Base-by-base conservation (phyloP, 106 monocot genomes). In the Triglochin maritima region DNA sequence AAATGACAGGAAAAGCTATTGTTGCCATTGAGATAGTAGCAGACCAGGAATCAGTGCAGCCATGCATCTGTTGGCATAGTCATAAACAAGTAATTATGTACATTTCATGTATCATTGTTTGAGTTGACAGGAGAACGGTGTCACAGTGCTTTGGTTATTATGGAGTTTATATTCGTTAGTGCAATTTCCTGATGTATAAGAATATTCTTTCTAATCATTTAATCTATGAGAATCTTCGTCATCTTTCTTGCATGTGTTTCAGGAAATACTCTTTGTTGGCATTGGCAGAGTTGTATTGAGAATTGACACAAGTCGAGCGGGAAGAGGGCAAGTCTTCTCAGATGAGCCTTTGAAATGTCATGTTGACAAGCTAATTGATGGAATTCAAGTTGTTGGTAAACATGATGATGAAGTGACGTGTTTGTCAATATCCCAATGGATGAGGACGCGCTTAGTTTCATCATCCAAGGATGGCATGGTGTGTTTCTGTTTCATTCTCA, bases 371-470 rank as follows among this genome's bases (percentile, higher is more conserved):
- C 69, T 83, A 50, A 72, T 79, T 67, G 86, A 89, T 65, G 98
- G 98, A 42, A 73, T 99, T 44, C 84, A 86, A 10, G 58, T 86
- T 67, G 75, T 92, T 77, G 98, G 98, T 53, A 86, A 82, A 79
- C 98, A 99, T 79, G 98, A 92, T 79, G 86, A 61, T 15, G 98
- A 92, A 50, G 71, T 99, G 14, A 99, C 98, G 53, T 88, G 88
- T 80, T 66, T 99, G 53, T 99, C 98, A 13, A 89, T 99, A 68
- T 99, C 86, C 63, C 98, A 99, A 60, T 99, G 98, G 98, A 99
- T 99, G 98, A 86, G 68, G 15, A 99, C 92, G 61, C 98, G 98
- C 48, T 77, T 99, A 66, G 98, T 69, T 50, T 99, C 98, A 44
- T 80, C 98, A 54, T 99, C 98, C 57, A 92, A 82, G 66, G 98